These are phyloP conservation scores for Sabuloglossum arenarium DNA, from an alignment of 495 filamentous ascomycete species.

Conservation along the genomic window DNA sequence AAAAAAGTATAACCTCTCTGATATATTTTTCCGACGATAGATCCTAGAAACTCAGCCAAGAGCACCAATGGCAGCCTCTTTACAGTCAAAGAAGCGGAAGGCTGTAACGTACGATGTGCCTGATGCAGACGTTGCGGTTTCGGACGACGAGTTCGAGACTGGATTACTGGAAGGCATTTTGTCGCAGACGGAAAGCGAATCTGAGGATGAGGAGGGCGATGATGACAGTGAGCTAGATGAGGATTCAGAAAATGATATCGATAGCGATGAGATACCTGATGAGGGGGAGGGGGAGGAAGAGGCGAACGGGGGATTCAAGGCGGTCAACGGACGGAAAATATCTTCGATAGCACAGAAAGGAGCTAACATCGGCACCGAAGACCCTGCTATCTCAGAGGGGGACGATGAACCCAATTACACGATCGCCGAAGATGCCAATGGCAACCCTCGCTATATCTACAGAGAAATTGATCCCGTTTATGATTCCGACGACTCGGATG, in stretches of 20 bases:
- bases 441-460: slow-evolving; percentile 56
- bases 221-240: slow-evolving; percentile 24
- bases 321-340: slow-evolving; percentile 18
- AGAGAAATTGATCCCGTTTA: slow-evolving; percentile 87
- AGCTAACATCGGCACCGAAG: slow-evolving; percentile 4
- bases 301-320: slow-evolving; percentile 4
- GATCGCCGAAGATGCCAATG: slow-evolving; percentile 46
- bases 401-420: slow-evolving; percentile 34
- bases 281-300: slow-evolving; percentile 18
- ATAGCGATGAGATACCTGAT: slow-evolving; percentile 36
- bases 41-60: neutral
- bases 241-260: slow-evolving; percentile 22
- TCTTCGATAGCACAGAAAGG: neutral
- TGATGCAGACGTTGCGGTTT: slow-evolving; percentile 16
- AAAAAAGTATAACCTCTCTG: neutral
- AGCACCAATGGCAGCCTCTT: neutral
- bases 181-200: slow-evolving; percentile 29
- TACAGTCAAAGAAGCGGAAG: neutral
- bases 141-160: slow-evolving; percentile 44
- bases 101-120: neutral
- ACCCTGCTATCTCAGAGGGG: slow-evolving; percentile 9
- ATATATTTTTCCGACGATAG: neutral
- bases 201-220: slow-evolving; percentile 15
- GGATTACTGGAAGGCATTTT: slow-evolving; percentile 43
- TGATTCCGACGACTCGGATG: slow-evolving; percentile 85